Conservation (phyloP, 768 basidiomycete species). For the Tulasnella sp. region DNA sequence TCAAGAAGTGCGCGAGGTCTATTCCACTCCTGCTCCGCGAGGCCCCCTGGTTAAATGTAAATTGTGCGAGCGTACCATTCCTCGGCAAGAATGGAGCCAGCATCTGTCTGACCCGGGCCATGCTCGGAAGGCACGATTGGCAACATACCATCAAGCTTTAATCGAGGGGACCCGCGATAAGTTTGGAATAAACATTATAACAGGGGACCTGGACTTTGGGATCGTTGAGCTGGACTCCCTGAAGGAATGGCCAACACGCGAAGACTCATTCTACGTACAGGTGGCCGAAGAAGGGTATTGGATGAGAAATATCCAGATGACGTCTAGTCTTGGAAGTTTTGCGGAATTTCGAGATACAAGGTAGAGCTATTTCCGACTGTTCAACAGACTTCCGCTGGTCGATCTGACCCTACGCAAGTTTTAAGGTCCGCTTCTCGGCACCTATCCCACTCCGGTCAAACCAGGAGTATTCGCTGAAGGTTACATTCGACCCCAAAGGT, state of each 20-base stretch:
- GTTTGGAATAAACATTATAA: neutral
- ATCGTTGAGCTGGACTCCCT: constrained; percentile 9
- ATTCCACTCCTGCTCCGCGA: neutral
- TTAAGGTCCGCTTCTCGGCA: neutral
- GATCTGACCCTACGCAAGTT: neutral
- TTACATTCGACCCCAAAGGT: constrained; percentile 23
- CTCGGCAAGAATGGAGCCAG: neutral
- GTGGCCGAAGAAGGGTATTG: neutral
- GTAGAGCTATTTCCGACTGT: neutral
- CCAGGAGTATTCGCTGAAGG: neutral
- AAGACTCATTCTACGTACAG: neutral
- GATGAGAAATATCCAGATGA: neutral
- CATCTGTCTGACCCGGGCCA: neutral
- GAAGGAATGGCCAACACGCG: neutral
- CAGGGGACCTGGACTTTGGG: constrained; percentile 9
- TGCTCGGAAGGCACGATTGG: neutral
- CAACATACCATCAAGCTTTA: constrained; percentile 2
- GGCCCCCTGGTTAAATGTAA: neutral
- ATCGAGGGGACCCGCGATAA: neutral
- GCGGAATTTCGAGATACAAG: neutral
- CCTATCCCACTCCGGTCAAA: neutral
- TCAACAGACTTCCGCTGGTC: neutral
- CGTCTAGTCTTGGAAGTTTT: neutral
- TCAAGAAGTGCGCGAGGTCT: neutral
- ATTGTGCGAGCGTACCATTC: neutral